Conservation (phyloP, 176 grass and related monocot genomes). For the Cocos nucifera region DNA sequence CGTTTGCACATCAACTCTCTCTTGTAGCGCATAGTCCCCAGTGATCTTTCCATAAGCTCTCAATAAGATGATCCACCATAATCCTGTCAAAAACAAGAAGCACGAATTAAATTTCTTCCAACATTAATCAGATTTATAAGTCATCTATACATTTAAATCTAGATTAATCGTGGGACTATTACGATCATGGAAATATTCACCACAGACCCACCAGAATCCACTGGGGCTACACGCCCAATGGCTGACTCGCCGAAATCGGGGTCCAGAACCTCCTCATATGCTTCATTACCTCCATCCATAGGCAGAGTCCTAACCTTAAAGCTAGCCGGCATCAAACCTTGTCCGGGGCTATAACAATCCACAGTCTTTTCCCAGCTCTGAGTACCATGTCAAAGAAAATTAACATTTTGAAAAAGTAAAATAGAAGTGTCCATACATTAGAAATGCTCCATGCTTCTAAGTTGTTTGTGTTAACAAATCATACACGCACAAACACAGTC, state of each 20-base stretch:
- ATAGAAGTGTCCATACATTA: no score
- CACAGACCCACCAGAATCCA: conserved; percentile 53
- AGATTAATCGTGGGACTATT: no score
- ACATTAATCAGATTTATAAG: no score
- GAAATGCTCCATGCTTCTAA: no score
- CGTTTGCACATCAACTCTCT: conserved; percentile 76
- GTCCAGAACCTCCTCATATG: conserved; percentile 70
- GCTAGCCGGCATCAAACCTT: conserved; percentile 84
- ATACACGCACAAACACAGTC: no score
- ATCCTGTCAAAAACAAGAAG: conserved; percentile 29
- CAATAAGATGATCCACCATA: conserved; percentile 85
- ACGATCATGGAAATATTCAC: background rate
- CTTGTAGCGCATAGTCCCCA: conserved; percentile 50
- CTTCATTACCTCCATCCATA: conserved; percentile 59
- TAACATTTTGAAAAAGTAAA: background rate
- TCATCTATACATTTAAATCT: no score
- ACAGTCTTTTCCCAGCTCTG: conserved; percentile 92
- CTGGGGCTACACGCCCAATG: conserved; percentile 72
- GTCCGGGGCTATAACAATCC: conserved; percentile 77
- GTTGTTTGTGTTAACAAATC: no score
- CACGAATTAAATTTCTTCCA: no score
- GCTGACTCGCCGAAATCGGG: conserved; percentile 82
- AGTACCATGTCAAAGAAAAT: conserved; percentile 31
- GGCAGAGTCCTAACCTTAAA: conserved; percentile 59
- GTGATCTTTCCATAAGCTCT: conserved; percentile 83